phyloP scores from a whole-genome alignment of 2,329 filamentous ascomycete species.

The Colletotrichum sp. region DNA sequence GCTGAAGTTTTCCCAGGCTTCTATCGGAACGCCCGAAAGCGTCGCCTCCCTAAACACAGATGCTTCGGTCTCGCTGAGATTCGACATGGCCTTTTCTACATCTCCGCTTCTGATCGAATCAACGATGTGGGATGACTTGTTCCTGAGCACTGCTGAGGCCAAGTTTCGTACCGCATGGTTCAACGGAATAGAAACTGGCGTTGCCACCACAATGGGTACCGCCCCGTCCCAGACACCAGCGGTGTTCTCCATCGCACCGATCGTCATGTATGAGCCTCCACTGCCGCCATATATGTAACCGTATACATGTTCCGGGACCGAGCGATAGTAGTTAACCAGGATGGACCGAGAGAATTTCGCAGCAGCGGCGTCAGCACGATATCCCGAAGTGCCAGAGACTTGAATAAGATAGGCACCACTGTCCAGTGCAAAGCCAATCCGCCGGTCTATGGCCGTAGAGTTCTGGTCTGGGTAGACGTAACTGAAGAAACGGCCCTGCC shows the following conservation, averaged over 20 bases:
- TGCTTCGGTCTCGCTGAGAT: not conserved
- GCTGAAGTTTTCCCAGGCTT: slow-evolving; percentile 13
- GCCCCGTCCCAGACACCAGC: slow-evolving; percentile 26
- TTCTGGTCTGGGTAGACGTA: slow-evolving; percentile 22
- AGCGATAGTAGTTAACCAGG: slow-evolving; percentile 17
- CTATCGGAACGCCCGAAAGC: not conserved
- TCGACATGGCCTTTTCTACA: not conserved
- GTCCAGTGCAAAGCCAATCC: slow-evolving; percentile 20
- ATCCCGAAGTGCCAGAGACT: slow-evolving; percentile 13
- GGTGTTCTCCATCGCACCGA: slow-evolving; percentile 26
- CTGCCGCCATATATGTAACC: slow-evolving; percentile 27
- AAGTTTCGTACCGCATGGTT: slow-evolving; percentile 15
- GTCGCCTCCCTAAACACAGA: slow-evolving; percentile 1
- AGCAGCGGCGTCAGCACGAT: slow-evolving; percentile 25
- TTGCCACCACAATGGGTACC: slow-evolving; percentile 21
- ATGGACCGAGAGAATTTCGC: slow-evolving; percentile 23
- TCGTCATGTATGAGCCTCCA: slow-evolving; percentile 23
- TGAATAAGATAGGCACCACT: slow-evolving; percentile 25
- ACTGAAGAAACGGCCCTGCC: slow-evolving; percentile 25
- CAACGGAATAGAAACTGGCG: slow-evolving; percentile 22
- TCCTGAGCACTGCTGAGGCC: not conserved
- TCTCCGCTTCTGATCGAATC: slow-evolving; percentile 8
- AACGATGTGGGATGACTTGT: not conserved
- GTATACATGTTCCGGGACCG: slow-evolving; percentile 4
- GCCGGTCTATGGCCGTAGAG: slow-evolving; percentile 7